Evolutionary conservation across 768 basidiomycete genomes (phyloP).

Genomic region (Leucogyrophana mollusca): DNA sequence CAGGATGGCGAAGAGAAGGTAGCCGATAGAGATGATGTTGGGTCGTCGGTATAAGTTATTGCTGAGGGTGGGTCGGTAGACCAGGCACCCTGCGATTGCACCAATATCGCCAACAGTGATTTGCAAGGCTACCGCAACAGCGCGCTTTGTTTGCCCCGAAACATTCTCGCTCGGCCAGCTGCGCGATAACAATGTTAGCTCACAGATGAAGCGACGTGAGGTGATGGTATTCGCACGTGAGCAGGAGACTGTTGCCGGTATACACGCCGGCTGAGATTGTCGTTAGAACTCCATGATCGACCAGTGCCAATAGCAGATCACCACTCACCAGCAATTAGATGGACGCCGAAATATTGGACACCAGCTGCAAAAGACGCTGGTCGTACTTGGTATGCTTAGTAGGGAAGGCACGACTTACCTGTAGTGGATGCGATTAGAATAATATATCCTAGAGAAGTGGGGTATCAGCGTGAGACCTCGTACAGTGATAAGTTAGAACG

Average conservation of each 20-base stretch:
- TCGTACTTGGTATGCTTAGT: too few species aligned
- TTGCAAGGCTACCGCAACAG: slow-evolving; percentile 61
- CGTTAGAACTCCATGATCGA: background rate
- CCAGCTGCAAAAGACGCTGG: slow-evolving; percentile 38
- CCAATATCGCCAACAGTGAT: slow-evolving; percentile 63
- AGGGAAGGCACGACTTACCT: slow-evolving; percentile 27
- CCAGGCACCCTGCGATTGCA: slow-evolving; percentile 53
- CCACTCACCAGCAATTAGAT: slow-evolving; percentile 41
- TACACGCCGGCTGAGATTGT: slow-evolving; percentile 44
- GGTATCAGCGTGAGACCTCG: background rate
- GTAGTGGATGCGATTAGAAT: slow-evolving; percentile 48
- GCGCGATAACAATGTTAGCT: background rate
- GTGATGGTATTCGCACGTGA: slow-evolving; percentile 38
- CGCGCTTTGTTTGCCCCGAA: slow-evolving; percentile 66
- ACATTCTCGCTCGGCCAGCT: slow-evolving; percentile 67
- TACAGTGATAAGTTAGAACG: slow-evolving; percentile 6
- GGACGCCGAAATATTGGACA: slow-evolving; percentile 56
- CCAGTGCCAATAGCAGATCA: background rate
- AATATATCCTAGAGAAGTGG: slow-evolving; percentile 46
- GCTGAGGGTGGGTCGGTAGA: slow-evolving; percentile 51
- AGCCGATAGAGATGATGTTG: slow-evolving; percentile 61
- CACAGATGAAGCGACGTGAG: too few species aligned
- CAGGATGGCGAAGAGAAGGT: slow-evolving; percentile 46
- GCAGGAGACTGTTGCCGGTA: slow-evolving; percentile 53
- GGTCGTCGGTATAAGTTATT: slow-evolving; percentile 50